Evolutionary conservation across 2,329 filamentous ascomycete genomes (phyloP), one percentile per base, ranked within the genome.

Genomic region (Arthrobotrys iridis): DNA sequence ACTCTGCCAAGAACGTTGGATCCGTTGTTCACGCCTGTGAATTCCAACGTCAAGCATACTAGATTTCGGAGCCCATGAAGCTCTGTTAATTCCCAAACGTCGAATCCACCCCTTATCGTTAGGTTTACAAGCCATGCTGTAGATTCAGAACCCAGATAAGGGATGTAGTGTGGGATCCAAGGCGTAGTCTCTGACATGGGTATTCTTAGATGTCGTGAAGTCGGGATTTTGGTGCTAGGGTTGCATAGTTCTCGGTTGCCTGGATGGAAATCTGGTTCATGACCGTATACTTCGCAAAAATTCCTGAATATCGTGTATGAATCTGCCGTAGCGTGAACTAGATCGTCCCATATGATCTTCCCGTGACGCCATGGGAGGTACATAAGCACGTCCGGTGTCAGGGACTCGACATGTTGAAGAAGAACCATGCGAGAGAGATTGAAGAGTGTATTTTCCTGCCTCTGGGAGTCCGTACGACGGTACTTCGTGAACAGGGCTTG

Each of bases 291-390:
- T 20, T 75, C 71, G 18, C 71, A 75, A 28, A 75, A 75, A 37
- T 75, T 75, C 48, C 57, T 60, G 63, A 75, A 75, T 22, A 75
- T 63, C 11, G 46, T 45, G 41, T 68, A 75, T 1, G 71, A 75
- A 20, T 75, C 71, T 1, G 71, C 55, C 4, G 57, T 75, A 5
- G 50, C 59, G 33, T 68, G 63, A 7, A 75, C 41, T 4, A 75
- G 15, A 33, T 75, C 71, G 15, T 75, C 71, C 71, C 71, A 75
- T 50, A 75, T 40, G 7, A 67, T 67, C 22, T 75, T 67, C 11
- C 71, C 71, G 13, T 75, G 68, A 15, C 33, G 48, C 71, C 71
- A 75, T 13, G 63, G 57, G 3, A 75, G 46, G 11, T 57, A 18
- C n/a, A 35, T 22, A 11, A 75, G 58, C 1, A 75, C 71, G 2